These are phyloP conservation scores for Ophioceras dolichostomum DNA, from an alignment of 2,329 filamentous ascomycete species.

Conservation along the genomic window DNA sequence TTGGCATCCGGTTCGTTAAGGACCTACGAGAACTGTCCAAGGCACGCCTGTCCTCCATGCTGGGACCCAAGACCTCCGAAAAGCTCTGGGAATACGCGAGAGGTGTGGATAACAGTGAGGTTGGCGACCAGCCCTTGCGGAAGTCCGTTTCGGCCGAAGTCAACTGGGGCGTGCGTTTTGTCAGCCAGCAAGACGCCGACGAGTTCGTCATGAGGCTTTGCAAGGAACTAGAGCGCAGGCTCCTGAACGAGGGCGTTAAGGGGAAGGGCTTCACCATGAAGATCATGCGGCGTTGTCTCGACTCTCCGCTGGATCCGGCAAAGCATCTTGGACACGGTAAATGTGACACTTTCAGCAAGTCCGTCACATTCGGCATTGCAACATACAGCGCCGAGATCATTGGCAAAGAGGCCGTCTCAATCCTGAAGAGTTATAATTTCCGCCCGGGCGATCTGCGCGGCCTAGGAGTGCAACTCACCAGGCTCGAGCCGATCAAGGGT, in stretches of 20 bases:
- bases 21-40: constrained; percentile 69
- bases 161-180: constrained; percentile 95
- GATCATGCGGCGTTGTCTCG: constrained; percentile 75
- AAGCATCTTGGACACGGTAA: constrained; percentile 94
- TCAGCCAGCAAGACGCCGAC: constrained; percentile 83
- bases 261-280: constrained; percentile 87
- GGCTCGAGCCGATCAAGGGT: constrained; percentile 66
- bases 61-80: constrained; percentile 88
- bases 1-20: constrained; percentile 70
- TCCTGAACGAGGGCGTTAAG: constrained; percentile 74
- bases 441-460: constrained; percentile 88
- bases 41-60: constrained; percentile 57
- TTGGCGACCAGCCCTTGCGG: constrained; percentile 72
- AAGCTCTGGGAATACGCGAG: constrained; percentile 84
- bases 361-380: constrained; percentile 66
- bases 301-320: constrained; percentile 80
- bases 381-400: constrained; percentile 64
- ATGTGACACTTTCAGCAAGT: constrained; percentile 92
- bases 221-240: constrained; percentile 67
- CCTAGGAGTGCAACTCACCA: constrained; percentile 86
- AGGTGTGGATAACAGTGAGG: constrained; percentile 75
- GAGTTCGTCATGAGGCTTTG: constrained; percentile 81
- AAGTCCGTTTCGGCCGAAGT: constrained; percentile 97
- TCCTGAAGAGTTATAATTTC: constrained; percentile 71
- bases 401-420: constrained; percentile 71